Percentiles rank a stretch among this genome's conserved stretches.
phyloP scores from a whole-genome alignment of 352 stramenopile genomes.

The Phytophthora cryptogea region DNA sequence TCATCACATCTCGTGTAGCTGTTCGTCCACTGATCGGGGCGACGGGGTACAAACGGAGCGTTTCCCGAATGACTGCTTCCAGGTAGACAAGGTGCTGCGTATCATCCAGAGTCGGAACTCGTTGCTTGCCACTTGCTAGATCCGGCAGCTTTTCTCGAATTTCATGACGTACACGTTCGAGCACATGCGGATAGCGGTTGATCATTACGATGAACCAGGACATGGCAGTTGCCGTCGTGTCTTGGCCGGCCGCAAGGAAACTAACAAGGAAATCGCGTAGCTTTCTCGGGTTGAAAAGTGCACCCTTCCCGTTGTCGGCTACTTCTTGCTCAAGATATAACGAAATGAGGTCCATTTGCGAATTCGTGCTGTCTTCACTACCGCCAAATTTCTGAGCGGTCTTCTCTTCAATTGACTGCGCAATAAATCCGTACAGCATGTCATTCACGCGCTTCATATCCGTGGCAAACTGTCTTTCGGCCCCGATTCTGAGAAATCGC shows the following conservation, averaged over 20 bases:
- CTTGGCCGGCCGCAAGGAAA: conserved; percentile 65
- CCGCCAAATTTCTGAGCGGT: not conserved
- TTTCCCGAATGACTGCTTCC: conserved; percentile 51
- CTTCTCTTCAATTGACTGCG: conserved; percentile 21
- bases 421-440: conserved; percentile 22
- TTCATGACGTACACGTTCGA: conserved; percentile 40
- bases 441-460: conserved; percentile 29
- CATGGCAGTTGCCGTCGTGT: conserved; percentile 68
- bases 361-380: conserved; percentile 3
- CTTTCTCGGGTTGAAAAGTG: conserved; percentile 33
- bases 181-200: conserved; percentile 45
- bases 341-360: conserved; percentile 41
- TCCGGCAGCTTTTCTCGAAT: conserved; percentile 49
- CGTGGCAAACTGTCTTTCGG: conserved; percentile 19
- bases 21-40: conserved; percentile 56
- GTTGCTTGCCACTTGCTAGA: conserved; percentile 19
- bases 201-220: conserved; percentile 74
- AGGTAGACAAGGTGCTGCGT: conserved; percentile 50
- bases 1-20: conserved; percentile 47
- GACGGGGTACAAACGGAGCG: conserved; percentile 55
- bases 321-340: conserved; percentile 44
- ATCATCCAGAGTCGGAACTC: conserved; percentile 32
- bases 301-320: conserved; percentile 21
- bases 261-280: conserved; percentile 77
- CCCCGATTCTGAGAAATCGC: conserved; percentile 19